These are phyloP conservation scores for Ocimum tenuiflorum DNA, from an alignment of 257 asterid species.

Conservation along the genomic window DNA sequence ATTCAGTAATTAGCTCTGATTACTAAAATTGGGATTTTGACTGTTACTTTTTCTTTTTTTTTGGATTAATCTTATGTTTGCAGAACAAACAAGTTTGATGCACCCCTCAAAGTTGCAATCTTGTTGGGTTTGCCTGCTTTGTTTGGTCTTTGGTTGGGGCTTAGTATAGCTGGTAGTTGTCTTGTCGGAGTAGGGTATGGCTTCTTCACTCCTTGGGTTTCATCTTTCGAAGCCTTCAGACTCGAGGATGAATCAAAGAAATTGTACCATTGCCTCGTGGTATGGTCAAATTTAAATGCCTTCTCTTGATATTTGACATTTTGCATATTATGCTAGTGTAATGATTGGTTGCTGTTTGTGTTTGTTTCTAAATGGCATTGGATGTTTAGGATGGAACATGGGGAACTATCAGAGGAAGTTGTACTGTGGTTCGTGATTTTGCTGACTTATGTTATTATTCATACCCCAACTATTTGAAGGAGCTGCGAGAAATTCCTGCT, in stretches of 20 bases:
- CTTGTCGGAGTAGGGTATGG: slow-evolving; percentile 90
- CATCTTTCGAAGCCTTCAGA: slow-evolving; percentile 88
- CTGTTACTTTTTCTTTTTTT: background rate
- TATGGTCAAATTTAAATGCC: slow-evolving; percentile 12
- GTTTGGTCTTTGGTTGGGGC: slow-evolving; percentile 76
- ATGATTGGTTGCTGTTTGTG: background rate
- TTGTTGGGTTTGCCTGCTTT: slow-evolving; percentile 70
- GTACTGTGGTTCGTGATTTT: slow-evolving; percentile 81
- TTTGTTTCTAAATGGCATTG: background rate
- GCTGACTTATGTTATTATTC: slow-evolving; percentile 85
- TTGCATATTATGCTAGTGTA: background rate
- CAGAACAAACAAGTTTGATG: slow-evolving; percentile 78
- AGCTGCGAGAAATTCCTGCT: slow-evolving; percentile 47
- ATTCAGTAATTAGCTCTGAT: background rate
- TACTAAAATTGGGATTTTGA: background rate
- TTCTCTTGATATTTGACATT: background rate
- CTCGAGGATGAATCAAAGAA: slow-evolving; percentile 47
- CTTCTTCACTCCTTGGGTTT: slow-evolving; percentile 85
- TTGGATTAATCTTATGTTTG: background rate
- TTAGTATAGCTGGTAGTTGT: slow-evolving; percentile 69
- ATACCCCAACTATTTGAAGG: slow-evolving; percentile 57
- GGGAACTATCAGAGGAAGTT: slow-evolving; percentile 80
- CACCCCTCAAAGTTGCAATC: slow-evolving; percentile 65
- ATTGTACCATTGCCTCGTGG: slow-evolving; percentile 68
- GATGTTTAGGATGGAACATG: slow-evolving; percentile 75